Evolutionary conservation across 1,284 basidiomycete genomes (phyloP), one percentile per base, ranked within the genome.

Genomic region (Rhodotorula mucilaginosa): DNA sequence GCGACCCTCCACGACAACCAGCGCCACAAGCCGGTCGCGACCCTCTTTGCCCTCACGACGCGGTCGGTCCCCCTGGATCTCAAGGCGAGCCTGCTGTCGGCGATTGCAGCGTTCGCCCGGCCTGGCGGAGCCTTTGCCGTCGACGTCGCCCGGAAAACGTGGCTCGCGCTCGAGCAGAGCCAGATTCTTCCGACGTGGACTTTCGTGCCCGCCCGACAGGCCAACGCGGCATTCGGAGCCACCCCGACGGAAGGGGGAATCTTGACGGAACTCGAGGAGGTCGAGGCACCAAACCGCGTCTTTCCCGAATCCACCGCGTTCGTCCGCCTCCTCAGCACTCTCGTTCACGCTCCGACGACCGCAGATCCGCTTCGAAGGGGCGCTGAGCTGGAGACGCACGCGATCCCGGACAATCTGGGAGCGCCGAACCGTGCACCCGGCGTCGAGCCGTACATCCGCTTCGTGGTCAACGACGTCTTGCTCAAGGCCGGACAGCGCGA

Each of bases 271-370:
- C 81, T 97, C 62, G 93, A 95, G 76, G 88, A 92, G 77, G 87
- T 93, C 63, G 95, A 99, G 82, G 84, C 90, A 18, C 85, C 87
- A 7, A 87, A 89, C 78, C 87, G 87, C 79, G 80, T 88, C 64
- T 98, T 94, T 80, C 93, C 93, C 0, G 87, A 91, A 8, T 95
- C 93, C 0, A 89, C 92, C 18, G 89, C 92, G 0, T 96, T 97
- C 83, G 82, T 97, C 66, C 87, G 87, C 71, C 87, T 98, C 67
- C 87, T 99, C 68, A 86, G 87, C 68, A 89, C 90, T 1, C 85
- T 98, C 65, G 85, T 80, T 47, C 90, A 92, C 80, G 87, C 90
- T 6, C 86, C 88, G 49, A 56, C 76, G 0, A 80, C 86, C 86
- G 58, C 83, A 88, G 8, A 85, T 86, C 0, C 65, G 16, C 46